phyloP scores from a whole-genome alignment of 108 stramenopile species.

The Stephanodiscus minutulus region DNA sequence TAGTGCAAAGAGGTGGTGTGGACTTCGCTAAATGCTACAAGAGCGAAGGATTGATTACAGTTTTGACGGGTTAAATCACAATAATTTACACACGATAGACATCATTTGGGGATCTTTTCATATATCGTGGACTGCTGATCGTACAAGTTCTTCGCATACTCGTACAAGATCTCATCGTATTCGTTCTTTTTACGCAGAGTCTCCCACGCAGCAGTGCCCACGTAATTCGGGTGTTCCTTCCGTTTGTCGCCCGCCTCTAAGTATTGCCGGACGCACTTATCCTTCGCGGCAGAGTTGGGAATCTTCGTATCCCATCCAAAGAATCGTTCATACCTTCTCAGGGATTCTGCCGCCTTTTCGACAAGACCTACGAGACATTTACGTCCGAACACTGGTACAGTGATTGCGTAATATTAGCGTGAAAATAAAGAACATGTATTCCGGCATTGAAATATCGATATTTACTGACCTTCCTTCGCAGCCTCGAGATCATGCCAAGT shows the following conservation, averaged over 20 bases:
- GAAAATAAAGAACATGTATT: neutral
- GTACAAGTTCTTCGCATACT: conserved; percentile 43
- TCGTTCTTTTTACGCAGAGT: conserved; percentile 42
- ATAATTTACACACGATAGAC: neutral
- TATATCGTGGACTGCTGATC: conserved; percentile 35
- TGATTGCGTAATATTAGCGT: neutral
- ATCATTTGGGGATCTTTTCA: conserved; percentile 5
- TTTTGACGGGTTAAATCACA: too few relatives aligned
- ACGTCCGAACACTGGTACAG: conserved; percentile 33
- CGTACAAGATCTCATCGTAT: conserved; percentile 41
- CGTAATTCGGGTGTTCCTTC: conserved; percentile 29
- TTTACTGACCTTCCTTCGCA: conserved; percentile 48
- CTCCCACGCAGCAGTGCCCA: conserved; percentile 43
- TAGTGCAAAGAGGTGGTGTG: too few relatives aligned
- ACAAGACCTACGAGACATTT: conserved; percentile 61
- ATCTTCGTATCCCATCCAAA: conserved; percentile 42
- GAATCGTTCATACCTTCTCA: conserved; percentile 44
- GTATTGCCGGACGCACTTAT: conserved; percentile 21
- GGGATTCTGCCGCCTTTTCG: conserved; percentile 43
- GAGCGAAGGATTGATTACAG: too few relatives aligned
- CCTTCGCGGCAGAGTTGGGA: conserved; percentile 9
- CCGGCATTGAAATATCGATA: neutral
- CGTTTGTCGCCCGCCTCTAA: conserved; percentile 26
- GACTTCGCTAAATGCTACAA: too few relatives aligned
- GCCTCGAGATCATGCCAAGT: conserved; percentile 50